A percentile compares a stretch with the other conserved stretches of the same genome.
Conservation (phyloP, 1,284 basidiomycete species). For the Ganoderma meredithae region DNA sequence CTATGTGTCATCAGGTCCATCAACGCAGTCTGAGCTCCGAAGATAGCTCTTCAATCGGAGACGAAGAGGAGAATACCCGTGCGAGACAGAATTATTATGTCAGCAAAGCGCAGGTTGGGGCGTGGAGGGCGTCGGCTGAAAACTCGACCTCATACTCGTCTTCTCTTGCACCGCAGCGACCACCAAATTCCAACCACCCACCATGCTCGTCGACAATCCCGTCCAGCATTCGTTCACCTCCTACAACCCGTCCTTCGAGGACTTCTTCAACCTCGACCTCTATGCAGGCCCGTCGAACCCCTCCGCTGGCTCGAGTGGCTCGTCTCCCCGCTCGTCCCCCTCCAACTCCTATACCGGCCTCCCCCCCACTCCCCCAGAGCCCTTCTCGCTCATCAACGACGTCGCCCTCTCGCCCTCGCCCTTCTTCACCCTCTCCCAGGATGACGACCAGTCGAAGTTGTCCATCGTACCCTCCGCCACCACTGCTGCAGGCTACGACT, state of each 20-base stretch:
- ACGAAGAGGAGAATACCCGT: background rate
- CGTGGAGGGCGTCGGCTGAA: slow-evolving; percentile 4
- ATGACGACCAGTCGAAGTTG: slow-evolving; percentile 52
- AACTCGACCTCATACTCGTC: slow-evolving; percentile 6
- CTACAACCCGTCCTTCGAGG: slow-evolving; percentile 47
- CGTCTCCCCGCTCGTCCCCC: slow-evolving; percentile 49
- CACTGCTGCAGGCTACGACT: slow-evolving; percentile 48
- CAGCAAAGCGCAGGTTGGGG: slow-evolving; percentile 13
- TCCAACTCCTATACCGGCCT: slow-evolving; percentile 42
- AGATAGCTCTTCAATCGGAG: background rate
- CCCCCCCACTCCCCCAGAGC: slow-evolving; percentile 40
- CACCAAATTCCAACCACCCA: slow-evolving; percentile 16
- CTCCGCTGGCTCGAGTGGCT: slow-evolving; percentile 39
- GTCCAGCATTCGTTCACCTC: slow-evolving; percentile 35
- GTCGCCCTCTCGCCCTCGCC: slow-evolving; percentile 41
- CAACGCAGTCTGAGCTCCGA: background rate
- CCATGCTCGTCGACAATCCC: slow-evolving; percentile 45
- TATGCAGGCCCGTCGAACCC: slow-evolving; percentile 40
- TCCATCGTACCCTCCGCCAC: slow-evolving; percentile 41
- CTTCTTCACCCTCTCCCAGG: slow-evolving; percentile 50
- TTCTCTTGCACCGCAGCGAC: slow-evolving; percentile 25
- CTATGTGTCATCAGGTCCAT: background rate
- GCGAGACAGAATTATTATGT: slow-evolving; percentile 1
- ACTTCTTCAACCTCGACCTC: slow-evolving; percentile 60
- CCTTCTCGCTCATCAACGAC: slow-evolving; percentile 29